These are phyloP conservation scores for Suillus subluteus DNA, from an alignment of 768 basidiomycete genomes.

Conservation along the genomic window DNA sequence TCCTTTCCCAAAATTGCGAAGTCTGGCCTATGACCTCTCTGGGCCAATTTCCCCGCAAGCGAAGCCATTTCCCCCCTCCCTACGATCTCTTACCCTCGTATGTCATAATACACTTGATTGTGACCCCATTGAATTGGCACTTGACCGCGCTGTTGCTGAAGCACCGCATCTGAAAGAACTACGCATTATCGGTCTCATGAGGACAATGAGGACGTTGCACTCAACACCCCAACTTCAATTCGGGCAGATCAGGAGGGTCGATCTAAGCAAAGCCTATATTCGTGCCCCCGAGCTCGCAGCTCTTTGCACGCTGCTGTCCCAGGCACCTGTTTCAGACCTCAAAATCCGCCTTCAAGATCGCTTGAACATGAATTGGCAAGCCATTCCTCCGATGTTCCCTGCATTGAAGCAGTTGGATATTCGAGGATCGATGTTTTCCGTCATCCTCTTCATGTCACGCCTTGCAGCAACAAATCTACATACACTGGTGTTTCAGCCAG, in stretches of 20 bases:
- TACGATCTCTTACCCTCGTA: conserved; percentile 12
- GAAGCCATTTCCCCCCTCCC: conserved; percentile 11
- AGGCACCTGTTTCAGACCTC: conserved; percentile 8
- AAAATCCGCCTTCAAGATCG: conserved; percentile 8
- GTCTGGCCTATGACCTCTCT: conserved; percentile 6
- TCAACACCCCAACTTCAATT: neutral
- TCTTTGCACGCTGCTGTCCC: conserved; percentile 3
- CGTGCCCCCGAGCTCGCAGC: conserved; percentile 2
- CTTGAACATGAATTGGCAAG: conserved; percentile 6
- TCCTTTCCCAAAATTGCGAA: conserved; percentile 11
- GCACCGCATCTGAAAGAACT: conserved; percentile 6
- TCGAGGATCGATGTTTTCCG: conserved; percentile 9
- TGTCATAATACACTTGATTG: conserved; percentile 2
- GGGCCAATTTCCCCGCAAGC: conserved; percentile 8
- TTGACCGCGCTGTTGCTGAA: conserved; percentile 4
- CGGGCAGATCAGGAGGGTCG: conserved; percentile 1
- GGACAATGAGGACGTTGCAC: neutral
- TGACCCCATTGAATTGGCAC: conserved; percentile 1
- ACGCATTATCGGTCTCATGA: neutral
- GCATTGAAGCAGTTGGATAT: conserved; percentile 4
- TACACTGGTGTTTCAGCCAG: conserved; percentile 9
- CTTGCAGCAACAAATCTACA: conserved; percentile 5
- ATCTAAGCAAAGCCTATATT: conserved; percentile 6
- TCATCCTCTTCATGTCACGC: conserved; percentile 8
- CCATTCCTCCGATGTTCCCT: conserved; percentile 8